Evolutionary conservation across 495 filamentous ascomycete species (phyloP), one percentile per base, ranked within the genome.

Genomic region (Neurospora intermedia): DNA sequence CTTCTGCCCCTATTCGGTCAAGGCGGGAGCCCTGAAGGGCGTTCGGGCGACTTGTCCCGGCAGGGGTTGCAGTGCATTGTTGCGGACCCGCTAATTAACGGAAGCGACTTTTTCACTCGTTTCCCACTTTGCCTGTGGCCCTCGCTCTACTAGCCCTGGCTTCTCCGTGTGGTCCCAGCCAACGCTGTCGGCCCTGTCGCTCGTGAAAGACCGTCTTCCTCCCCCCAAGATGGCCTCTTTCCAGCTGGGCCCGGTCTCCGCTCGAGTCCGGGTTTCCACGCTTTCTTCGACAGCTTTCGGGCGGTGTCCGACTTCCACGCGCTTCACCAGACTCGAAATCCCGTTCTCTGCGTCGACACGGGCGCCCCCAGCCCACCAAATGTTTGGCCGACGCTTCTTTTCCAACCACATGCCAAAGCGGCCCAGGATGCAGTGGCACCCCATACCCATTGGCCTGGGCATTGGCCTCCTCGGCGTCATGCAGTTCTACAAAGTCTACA

Each of bases 391-490:
- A 6, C 77, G 78, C 13, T 71, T 69, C 27, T 83, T 77, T 59
- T 81, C 82, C 43, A 77, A 79, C 39, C 75, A 79, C 71, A 74
- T 75, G 69, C 83, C 80, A 40, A 80, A 84, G 69, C 77, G 81
- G 62, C 83, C 83, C 15, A 78, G 78, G 69, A 87, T 97, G 70
- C 88, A 92, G 86, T 99, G 96, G 96, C 91, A 94, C 82, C 93
- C 93, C n/a, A 98, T 99, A 78, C 96, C 96, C 27, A 88, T 97
- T 43, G 93, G 91, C 10, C 85, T 98, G 6, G 96, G 96, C 59
- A 91, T 98, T 75, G 93, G 87, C 46, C 93, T 97, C 69, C 85
- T 99, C 13, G 96, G 95, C 5, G 82, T 93, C 18, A 85, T 91
- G 39, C 94, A 97, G 74, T 90, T 97, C 78, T 96, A 97, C 82